Evolutionary conservation across 2,329 filamentous ascomycete genomes (phyloP), one percentile per base, ranked within the genome.

Genomic region (Coniella vitis): DNA sequence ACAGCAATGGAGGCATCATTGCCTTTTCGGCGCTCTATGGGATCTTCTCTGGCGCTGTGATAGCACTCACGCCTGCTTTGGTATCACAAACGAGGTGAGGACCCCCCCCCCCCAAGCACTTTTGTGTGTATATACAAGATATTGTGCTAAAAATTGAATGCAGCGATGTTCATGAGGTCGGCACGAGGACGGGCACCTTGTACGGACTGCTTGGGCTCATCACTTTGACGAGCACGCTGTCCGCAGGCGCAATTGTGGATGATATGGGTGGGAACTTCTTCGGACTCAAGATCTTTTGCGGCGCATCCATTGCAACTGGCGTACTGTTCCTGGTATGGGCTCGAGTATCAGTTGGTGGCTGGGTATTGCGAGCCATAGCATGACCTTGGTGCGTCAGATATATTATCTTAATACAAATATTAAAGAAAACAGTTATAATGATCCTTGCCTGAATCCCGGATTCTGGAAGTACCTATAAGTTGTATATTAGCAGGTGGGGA

Each of bases 171-270:
- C 63, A 68, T 2, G 68, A 78, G 55, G 71, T 81, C 13, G 78
- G 78, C 0, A 66, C 74, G 2, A 65, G 78, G 7, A 70, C 56
- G 2, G 68, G 68, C 1, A 58, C 68, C 0, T 54, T 64, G 3
- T 83, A 83, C 57, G 72, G 74, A 2, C 61, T 78, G 13, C 66
- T 75, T 14, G 72, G 75, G 2, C 63, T 85, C 32, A 73, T 74
- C 0, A 78, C 77, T 3, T 63, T 85, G n/a, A 73, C 75, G 1
- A 75, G 78, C 0, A 76, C 69, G 44, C 79, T 80, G 0, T 79
- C 83, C 54, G 75, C 68, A 0, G 78, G 78, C 0, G 69, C 70
- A 13, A 54, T 55, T 17, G 36, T 55, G 12, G 42, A 45, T 16
- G 36, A 39, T 17, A 19, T 40, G 7, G 31, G 20, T 4, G 48